Conservation (phyloP, 2,329 filamentous ascomycete genomes). For the Chalaropsis thielavioides region DNA sequence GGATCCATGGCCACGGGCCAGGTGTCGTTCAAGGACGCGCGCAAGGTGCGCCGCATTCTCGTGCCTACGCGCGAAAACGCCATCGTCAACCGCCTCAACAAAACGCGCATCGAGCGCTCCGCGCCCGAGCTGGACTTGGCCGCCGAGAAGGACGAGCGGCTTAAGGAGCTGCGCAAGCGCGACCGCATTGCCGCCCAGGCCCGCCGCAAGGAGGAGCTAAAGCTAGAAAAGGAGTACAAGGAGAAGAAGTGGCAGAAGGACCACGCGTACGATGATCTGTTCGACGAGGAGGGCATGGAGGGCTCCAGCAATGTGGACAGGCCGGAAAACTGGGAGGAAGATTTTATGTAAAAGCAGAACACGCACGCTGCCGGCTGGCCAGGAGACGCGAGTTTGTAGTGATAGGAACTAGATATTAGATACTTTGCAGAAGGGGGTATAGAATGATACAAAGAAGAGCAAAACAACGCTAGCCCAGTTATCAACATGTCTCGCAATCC, state of each 20-base stretch:
- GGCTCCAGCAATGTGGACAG: constrained; percentile 74
- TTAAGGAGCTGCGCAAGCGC: constrained; percentile 54
- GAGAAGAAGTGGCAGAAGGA: constrained; percentile 90
- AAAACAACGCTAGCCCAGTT: neutral
- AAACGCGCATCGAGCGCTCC: constrained; percentile 79
- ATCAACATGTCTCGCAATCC: neutral
- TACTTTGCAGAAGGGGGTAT: neutral
- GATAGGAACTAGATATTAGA: neutral
- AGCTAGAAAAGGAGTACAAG: constrained; percentile 62
- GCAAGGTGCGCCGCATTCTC: constrained; percentile 70
- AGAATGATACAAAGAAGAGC: neutral
- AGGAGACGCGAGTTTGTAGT: neutral
- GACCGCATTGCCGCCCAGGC: constrained; percentile 50
- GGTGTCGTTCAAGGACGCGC: constrained; percentile 82
- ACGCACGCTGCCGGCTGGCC: too few species aligned
- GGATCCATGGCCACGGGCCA: constrained; percentile 92
- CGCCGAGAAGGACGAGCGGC: constrained; percentile 64
- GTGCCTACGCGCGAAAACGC: constrained; percentile 71
- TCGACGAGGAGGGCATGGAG: constrained; percentile 68
- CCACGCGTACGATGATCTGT: constrained; percentile 92
- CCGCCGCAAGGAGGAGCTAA: constrained; percentile 61
- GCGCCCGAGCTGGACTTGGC: constrained; percentile 49
- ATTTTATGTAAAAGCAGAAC: constrained; percentile 60
- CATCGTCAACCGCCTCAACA: constrained; percentile 95
- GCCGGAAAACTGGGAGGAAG: constrained; percentile 63